These are phyloP conservation scores for Alternaria triticina DNA, from an alignment of 2,329 filamentous ascomycete genomes.

Conservation along the genomic window DNA sequence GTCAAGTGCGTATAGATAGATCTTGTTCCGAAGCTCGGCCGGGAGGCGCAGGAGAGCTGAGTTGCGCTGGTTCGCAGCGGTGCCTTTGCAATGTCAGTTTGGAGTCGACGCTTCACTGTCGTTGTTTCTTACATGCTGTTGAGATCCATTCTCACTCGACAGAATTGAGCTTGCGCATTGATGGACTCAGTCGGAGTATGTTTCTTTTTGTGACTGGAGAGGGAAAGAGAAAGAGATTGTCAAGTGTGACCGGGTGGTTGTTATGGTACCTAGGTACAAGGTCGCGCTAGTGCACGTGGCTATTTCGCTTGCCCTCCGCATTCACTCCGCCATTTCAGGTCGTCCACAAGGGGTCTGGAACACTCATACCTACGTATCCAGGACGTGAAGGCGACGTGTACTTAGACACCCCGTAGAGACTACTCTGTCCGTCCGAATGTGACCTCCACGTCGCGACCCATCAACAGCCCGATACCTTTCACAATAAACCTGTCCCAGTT, in stretches of 20 bases:
- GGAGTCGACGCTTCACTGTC: neutral
- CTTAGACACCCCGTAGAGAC: too few relatives aligned
- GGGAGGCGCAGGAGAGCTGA: neutral
- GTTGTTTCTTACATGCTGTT: neutral
- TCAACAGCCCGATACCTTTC: too few relatives aligned
- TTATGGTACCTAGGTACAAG: neutral
- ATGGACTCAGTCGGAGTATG: accelerated
- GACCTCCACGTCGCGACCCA: too few relatives aligned
- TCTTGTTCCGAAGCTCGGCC: neutral
- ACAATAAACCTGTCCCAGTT: too few relatives aligned
- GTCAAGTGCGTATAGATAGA: neutral
- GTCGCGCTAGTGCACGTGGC: neutral
- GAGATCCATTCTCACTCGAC: neutral
- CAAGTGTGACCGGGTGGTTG: neutral
- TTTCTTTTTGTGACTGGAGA: neutral
- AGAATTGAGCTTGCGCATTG: neutral
- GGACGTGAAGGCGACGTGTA: too few relatives aligned
- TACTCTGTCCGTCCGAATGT: too few relatives aligned
- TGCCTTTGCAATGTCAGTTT: neutral
- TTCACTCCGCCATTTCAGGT: neutral
- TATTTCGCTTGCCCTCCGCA: neutral
- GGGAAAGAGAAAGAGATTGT: neutral
- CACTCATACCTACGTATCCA: too few relatives aligned
- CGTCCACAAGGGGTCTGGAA: too few relatives aligned
- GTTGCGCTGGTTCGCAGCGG: neutral